Conservation (phyloP, 768 basidiomycete genomes). For the Saitozyma podzolica region DNA sequence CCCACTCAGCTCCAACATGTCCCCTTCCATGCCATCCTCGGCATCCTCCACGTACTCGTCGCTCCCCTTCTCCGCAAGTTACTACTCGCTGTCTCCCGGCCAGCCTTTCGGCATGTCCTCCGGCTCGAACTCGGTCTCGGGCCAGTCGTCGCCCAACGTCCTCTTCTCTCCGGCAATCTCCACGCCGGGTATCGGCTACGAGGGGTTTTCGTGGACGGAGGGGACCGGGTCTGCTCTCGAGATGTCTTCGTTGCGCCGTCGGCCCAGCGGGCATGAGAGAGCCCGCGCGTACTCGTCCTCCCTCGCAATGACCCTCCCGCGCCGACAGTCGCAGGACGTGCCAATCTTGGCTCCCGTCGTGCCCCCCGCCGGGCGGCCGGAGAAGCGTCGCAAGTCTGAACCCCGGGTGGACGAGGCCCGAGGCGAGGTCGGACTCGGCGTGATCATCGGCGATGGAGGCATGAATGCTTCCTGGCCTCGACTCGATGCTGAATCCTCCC, state of each 20-base stretch:
- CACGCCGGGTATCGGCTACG: slow-evolving; percentile 18
- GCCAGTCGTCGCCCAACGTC: slow-evolving; percentile 27
- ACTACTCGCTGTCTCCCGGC: slow-evolving; percentile 25
- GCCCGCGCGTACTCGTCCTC: not conserved
- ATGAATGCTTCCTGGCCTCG: not conserved
- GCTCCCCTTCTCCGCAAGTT: slow-evolving; percentile 20
- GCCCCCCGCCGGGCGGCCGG: slow-evolving; percentile 3
- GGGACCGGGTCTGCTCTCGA: slow-evolving; percentile 3
- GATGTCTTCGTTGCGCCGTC: not conserved
- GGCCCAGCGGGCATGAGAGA: not conserved
- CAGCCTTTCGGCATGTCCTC: slow-evolving; percentile 13
- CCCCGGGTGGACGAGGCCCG: slow-evolving; percentile 28
- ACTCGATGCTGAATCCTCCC: not conserved
- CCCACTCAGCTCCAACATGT: slow-evolving; percentile 9
- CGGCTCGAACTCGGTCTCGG: slow-evolving; percentile 28
- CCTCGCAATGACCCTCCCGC: not conserved
- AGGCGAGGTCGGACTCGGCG: slow-evolving; percentile 20
- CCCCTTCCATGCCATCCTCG: slow-evolving; percentile 23
- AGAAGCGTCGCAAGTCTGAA: slow-evolving; percentile 39
- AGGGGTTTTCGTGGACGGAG: not conserved
- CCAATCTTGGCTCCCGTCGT: not conserved
- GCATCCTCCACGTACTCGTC: slow-evolving; percentile 27
- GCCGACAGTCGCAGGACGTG: not conserved
- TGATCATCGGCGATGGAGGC: slow-evolving; percentile 8
- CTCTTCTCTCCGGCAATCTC: slow-evolving; percentile 27